Percentiles rank a stretch among this genome's conserved stretches.
Conservation (phyloP, 352 stramenopile genomes). For the Albugo laibachii region DNA sequence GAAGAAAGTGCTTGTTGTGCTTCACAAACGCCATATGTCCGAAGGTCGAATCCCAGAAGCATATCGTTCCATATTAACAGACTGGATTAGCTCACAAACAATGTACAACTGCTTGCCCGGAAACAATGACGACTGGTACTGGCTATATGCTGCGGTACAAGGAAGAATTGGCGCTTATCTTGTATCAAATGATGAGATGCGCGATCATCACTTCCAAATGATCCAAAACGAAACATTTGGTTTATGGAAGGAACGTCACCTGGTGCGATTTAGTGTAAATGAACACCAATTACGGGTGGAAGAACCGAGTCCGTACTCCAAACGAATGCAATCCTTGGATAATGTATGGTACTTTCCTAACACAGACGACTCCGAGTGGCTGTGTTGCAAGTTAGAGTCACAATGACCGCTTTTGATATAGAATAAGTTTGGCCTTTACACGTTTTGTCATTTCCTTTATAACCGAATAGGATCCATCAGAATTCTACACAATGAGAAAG, state of each 20-base stretch:
- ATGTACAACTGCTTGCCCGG: conserved; percentile 87
- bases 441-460: too few relatives aligned
- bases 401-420: too few relatives aligned
- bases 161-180: conserved; percentile 62
- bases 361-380: conserved; percentile 11
- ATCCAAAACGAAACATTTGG: conserved; percentile 88
- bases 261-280: conserved; percentile 79
- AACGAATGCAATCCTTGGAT: conserved; percentile 29
- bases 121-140: conserved; percentile 99
- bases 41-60: conserved; percentile 69
- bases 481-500: too few relatives aligned
- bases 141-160: conserved; percentile 90
- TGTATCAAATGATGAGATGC: conserved; percentile 98
- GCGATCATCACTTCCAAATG: conserved; percentile 99
- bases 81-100: conserved; percentile 42
- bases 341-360: conserved; percentile 50
- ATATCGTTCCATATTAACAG: conserved; percentile 41
- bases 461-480: too few relatives aligned
- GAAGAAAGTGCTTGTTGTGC: conserved; percentile 85
- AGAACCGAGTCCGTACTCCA: conserved; percentile 41
- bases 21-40: conserved; percentile 90
- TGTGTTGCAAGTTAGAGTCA: conserved; percentile 18
- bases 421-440: too few relatives aligned
- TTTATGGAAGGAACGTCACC: conserved; percentile 94
- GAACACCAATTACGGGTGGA: conserved; percentile 14